phyloP scores from a whole-genome alignment of 495 filamentous ascomycete species.

The Aspergillus kassunensis region DNA sequence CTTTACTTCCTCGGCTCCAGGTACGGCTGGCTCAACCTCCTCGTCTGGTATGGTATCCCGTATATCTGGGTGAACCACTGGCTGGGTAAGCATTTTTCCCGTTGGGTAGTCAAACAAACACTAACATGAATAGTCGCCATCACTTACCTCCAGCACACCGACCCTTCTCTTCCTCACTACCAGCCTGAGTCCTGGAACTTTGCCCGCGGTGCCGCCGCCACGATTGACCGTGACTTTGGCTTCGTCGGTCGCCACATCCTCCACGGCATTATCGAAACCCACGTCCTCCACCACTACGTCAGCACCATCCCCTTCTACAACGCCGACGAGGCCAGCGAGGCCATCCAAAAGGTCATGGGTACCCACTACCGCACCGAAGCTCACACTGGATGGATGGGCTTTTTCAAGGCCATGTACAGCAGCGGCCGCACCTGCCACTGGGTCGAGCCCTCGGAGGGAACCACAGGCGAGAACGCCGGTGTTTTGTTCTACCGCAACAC shows the following conservation, averaged over 20 bases:
- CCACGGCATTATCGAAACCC: conserved; percentile 61
- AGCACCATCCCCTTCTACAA: conserved; percentile 61
- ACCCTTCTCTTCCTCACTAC: conserved; percentile 57
- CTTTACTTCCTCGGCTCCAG: conserved; percentile 60
- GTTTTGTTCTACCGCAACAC: conserved; percentile 59
- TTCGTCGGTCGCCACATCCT: conserved; percentile 56
- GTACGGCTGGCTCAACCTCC: conserved; percentile 79
- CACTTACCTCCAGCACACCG: conserved; percentile 60
- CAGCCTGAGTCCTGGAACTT: conserved; percentile 54
- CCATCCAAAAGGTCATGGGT: conserved; percentile 56
- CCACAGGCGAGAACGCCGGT: conserved; percentile 48
- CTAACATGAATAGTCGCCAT: conserved; percentile 46
- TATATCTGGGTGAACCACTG: conserved; percentile 99
- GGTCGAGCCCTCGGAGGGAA: conserved; percentile 63
- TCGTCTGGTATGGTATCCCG: conserved; percentile 90
- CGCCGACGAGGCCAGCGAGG: conserved; percentile 57
- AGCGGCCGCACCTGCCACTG: conserved; percentile 51
- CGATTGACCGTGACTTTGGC: conserved; percentile 59
- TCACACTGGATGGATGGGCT: conserved; percentile 48
- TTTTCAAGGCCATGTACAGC: conserved; percentile 53
- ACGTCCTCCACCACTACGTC: conserved; percentile 59
- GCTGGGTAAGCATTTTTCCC: conserved; percentile 43
- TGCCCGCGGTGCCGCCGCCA: conserved; percentile 54
- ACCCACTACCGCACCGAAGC: conserved; percentile 53
- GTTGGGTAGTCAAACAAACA: background rate